Evolutionary conservation across 345 rosid genomes (phyloP), one percentile per base, ranked within the genome.

Genomic region (Carallia pectinifolia): DNA sequence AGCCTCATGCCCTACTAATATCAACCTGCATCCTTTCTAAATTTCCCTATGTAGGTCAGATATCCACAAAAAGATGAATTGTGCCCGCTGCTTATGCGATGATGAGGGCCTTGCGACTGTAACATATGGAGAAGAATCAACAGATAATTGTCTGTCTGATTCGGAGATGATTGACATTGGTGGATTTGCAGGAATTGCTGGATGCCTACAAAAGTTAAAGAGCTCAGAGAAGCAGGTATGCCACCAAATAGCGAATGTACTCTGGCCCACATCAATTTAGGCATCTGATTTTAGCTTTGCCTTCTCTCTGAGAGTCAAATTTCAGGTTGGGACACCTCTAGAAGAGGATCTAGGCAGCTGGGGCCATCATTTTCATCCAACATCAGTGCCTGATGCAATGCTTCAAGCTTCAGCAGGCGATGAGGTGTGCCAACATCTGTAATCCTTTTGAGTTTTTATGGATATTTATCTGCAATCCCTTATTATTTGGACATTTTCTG

Each of bases 341-440:
- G 99, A 90, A 80, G 97, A 95, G 82, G 96, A 95, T 81, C 78
- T 95, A 72, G 79, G 81, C 53, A 85, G 86, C 79, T 95, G 99
- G 99, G 97, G 93, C 33, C 99, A 95, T 85, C 97, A 95, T 75
- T 87, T 80, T 77, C 72, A 78, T 66, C 75, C 96, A 31, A 79
- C 79, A 1, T 80, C 97, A 18, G 93, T 95, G 58, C 97, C 99
- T 36, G 99, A 95, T 78, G 53, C 80, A 65, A 76, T 90, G 67
- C 87, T 95, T 64, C 97, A 90, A 81, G 96, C 90, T 79, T 89
- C 99, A 58, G 97, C 97, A 54, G 99, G 99, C 38, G 90, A 83
- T 27, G 97, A 92, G 99, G 97, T 92, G 61, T 61, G 71, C 33
- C 27, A 55, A 56, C 75, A 44, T 44, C 3, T 12, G 15, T 13